Conservation (phyloP, 345 rosid genomes). For the Barbarea vulgaris region DNA sequence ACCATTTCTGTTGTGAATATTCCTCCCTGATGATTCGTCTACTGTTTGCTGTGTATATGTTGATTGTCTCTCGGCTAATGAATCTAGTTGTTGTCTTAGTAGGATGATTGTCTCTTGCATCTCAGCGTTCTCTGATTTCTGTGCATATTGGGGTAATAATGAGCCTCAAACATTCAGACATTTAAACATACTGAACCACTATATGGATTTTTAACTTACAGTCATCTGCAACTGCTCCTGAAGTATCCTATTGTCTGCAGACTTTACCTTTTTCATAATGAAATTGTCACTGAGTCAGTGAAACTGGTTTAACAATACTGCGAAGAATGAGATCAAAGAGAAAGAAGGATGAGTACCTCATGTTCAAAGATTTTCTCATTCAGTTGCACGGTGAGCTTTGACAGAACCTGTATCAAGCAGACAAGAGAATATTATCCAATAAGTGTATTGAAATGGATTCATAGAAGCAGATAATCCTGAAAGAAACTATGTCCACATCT, state of each 20-base stretch:
- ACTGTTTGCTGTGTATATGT: constrained; percentile 43
- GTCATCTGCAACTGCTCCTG: constrained; percentile 93
- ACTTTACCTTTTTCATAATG: constrained; percentile 61
- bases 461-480: constrained; percentile 3
- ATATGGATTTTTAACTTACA: constrained; percentile 45
- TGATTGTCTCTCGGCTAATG: constrained; percentile 46
- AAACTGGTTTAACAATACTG: constrained; percentile 11
- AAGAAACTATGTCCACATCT: not conserved
- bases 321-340: not conserved
- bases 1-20: constrained; percentile 56
- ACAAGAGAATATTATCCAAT: constrained; percentile 1
- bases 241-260: constrained; percentile 95
- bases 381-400: constrained; percentile 82
- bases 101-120: constrained; percentile 71
- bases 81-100: constrained; percentile 67
- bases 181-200: not conserved
- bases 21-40: constrained; percentile 48
- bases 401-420: constrained; percentile 62
- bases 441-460: constrained; percentile 18
- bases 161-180: not conserved
- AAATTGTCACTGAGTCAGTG: constrained; percentile 33
- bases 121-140: constrained; percentile 83
- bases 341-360: constrained; percentile 56
- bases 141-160: constrained; percentile 29
- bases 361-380: constrained; percentile 94